Base-by-base conservation (phyloP, 2,329 filamentous ascomycete genomes). In the Coniochaeta ligniaria region DNA sequence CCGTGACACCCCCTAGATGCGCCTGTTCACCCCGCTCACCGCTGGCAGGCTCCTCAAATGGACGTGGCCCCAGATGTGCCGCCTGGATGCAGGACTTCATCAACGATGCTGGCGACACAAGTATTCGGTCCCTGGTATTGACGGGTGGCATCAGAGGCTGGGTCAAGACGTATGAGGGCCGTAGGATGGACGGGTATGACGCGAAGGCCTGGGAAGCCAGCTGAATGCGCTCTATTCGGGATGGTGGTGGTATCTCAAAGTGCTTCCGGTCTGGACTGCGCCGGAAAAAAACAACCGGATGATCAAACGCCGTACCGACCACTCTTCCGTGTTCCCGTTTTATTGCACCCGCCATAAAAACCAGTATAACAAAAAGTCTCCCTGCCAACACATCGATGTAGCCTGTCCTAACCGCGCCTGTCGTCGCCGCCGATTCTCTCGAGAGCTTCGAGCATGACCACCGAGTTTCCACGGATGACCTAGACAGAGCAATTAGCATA, bases 391-490 rank as follows among this genome's bases (percentile, higher is more conserved):
- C 59, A 16, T 57, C 35, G 59, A 59, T 66, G 64, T 68, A 72
- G 62, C 61, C 74, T 60, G 24, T 11, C 16, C 47, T 52, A 52
- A 12, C 43, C 43, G 14, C 47, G 73, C 74, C 63, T 75, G 65
- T 87, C 83, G 69, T 85, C 83, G 62, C 84, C 83, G 64, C 84
- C 85, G 66, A 90, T 88, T 69, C 87, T 80, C 72, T 87, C 84
- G 61, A 91, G 75, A 11, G 87, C 91, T 78, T 99, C 96, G 60
- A 99, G 85, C 94, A 99, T 97, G 60, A 99, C 93, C 28, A 99
- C 93, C 1, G 94, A 96, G 78, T 99, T 99, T 65, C 95, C 95
- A 68, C 96, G 91, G 70, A 99, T 97, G 66, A 97, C 90, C 89
- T 92, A 63, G 31, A 31, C 31, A 6, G 54, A 28, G 22, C 16